Base-by-base conservation (phyloP, 2,329 filamentous ascomycete genomes). In the Penicillium sp. region DNA sequence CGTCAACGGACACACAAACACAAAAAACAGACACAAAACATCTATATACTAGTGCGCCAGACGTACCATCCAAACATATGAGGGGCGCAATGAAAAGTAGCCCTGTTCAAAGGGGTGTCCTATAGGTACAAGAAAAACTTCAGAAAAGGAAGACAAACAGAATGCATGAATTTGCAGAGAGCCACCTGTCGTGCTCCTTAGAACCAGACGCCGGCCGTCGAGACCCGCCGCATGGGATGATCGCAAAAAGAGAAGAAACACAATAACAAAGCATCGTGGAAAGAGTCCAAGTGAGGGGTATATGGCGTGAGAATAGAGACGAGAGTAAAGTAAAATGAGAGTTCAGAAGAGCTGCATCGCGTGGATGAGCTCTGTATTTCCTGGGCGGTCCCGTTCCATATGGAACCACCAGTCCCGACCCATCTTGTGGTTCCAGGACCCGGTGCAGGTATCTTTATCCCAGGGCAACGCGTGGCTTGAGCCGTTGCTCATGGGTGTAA, bases 341-440 rank as follows among this genome's bases (percentile, higher is more conserved):
- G 21, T 26, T 65, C 58, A 74, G 45, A 74, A 73, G 36, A 74
- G 68, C 47, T 64, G 63, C 52, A 67, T 67, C 26, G 66, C 50
- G 31, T 68, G 64, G 47, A 72, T 62, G 39, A 69, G 57, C 38
- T 72, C 68, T 12, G 64, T 54, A 33, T 65, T 65, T 29, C 61
- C 60, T 12, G 69, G 68, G 33, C 71, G 70, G 53, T 75, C 73
- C 38, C 74, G 68, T 59, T 76, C 74, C 62, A 74, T 69, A 52
- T 76, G 74, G 52, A 69, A 73, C 74, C 74, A 76, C 74, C 74
- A 76, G 23, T 76, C 74, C 34, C 72, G 69, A 23, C 73, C 73
- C 38, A 47, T 61, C 49, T 68, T 71, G 54, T 75, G 71, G 16
- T 76, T 76, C 74, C 74, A 76, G 6, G 71, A 70, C 8, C 74